A percentile compares a stretch with the other conserved stretches of the same genome.
These are phyloP conservation scores for Leishmania tarentolae DNA, from an alignment of 208 protist species.

Conservation along the genomic window DNA sequence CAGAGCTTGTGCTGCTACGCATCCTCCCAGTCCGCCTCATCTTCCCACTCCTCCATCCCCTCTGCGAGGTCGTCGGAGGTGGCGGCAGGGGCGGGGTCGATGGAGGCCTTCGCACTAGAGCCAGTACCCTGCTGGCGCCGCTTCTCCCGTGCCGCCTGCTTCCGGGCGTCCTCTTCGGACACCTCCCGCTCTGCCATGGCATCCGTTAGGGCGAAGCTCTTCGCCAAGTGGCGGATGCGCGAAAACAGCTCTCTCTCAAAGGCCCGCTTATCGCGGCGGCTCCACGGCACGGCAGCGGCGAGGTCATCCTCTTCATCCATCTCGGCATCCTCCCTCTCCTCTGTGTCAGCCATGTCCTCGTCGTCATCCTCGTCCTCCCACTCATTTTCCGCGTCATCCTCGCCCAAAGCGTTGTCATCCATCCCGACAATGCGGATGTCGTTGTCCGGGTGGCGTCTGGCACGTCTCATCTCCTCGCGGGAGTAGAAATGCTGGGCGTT, in stretches of 20 bases:
- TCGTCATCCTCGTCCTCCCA: conserved; percentile 33
- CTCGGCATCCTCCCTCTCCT: conserved; percentile 10
- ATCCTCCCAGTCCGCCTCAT: conserved; percentile 17
- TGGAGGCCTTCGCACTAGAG: not conserved
- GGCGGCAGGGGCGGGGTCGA: not conserved
- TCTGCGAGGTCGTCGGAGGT: not conserved
- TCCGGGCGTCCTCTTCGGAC: conserved; percentile 20
- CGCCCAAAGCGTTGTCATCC: conserved; percentile 32
- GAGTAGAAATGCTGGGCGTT: conserved; percentile 51
- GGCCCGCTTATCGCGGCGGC: conserved; percentile 38
- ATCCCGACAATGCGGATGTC: conserved; percentile 42
- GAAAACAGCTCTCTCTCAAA: conserved; percentile 52
- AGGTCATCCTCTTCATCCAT: conserved; percentile 22
- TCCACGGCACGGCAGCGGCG: conserved; percentile 29
- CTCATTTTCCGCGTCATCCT: conserved; percentile 19
- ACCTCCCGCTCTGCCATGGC: conserved; percentile 42
- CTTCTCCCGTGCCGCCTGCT: conserved; percentile 13
- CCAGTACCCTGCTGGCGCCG: conserved; percentile 1
- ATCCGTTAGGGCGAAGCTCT: conserved; percentile 38
- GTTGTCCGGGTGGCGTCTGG: conserved; percentile 29
- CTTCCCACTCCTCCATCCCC: conserved; percentile 36
- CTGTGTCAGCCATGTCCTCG: conserved; percentile 21
- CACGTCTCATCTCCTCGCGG: conserved; percentile 48
- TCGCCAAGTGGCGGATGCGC: conserved; percentile 38
- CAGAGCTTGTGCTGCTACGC: not conserved